Conservation (phyloP, 2,329 filamentous ascomycete species). For the Stachybotrys echinatus region DNA sequence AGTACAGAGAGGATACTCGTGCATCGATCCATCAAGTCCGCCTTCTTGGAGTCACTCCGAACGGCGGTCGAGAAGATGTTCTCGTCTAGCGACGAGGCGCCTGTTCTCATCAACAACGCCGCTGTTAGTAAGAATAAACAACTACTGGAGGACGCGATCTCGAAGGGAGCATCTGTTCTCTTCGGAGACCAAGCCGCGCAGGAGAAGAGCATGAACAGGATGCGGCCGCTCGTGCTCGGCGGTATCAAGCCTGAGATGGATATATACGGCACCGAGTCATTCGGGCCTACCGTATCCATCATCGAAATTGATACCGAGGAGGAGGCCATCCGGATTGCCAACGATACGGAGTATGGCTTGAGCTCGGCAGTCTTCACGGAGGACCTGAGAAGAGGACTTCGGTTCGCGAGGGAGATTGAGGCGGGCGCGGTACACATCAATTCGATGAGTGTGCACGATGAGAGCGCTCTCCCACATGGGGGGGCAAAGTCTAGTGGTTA, state of each 20-base stretch:
- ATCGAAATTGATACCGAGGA: constrained; percentile 63
- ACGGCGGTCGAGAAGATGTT: constrained; percentile 35
- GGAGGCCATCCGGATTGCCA: constrained; percentile 67
- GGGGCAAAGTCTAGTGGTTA: constrained; percentile 61
- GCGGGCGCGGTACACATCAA: constrained; percentile 66
- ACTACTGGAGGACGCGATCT: constrained; percentile 61
- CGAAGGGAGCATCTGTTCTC: constrained; percentile 56
- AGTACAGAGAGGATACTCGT: constrained; percentile 68
- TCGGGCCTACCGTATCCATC: constrained; percentile 69
- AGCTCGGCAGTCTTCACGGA: constrained; percentile 66
- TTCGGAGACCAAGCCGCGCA: constrained; percentile 28
- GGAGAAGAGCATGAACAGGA: constrained; percentile 28
- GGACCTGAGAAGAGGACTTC: constrained; percentile 54
- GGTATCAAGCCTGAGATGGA: constrained; percentile 63
- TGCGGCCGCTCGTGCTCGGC: constrained; percentile 60
- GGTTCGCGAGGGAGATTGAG: constrained; percentile 59
- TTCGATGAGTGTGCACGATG: constrained; percentile 60
- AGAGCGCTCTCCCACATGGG: constrained; percentile 58
- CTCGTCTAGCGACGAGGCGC: constrained; percentile 51
- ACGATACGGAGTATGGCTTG: constrained; percentile 78
- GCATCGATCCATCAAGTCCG: constrained; percentile 38
- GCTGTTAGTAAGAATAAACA: constrained; percentile 61
- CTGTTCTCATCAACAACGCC: constrained; percentile 63
- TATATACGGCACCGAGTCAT: constrained; percentile 69
- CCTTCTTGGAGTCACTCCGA: constrained; percentile 41